Percentiles rank a stretch among this genome's conserved stretches.
These are phyloP conservation scores for Sesbania bispinosa DNA, from an alignment of 306 rosid species.

Conservation along the genomic window DNA sequence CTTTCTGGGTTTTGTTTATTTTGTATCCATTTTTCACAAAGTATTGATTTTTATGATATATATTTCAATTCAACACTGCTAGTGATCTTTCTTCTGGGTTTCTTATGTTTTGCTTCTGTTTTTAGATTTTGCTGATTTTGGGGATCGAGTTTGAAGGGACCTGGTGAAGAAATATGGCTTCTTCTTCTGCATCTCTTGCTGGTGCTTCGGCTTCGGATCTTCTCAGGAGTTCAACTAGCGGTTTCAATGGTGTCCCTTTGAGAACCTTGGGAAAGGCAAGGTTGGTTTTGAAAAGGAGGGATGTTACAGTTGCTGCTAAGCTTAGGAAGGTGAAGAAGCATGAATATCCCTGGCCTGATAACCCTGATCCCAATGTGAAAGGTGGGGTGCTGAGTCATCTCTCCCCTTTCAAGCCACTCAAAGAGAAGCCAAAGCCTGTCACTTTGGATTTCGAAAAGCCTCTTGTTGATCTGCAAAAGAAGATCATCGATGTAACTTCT, in stretches of 20 bases:
- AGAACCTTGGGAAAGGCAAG: constrained; percentile 56
- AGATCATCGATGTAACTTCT: constrained; percentile 67
- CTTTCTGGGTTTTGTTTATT: constrained; percentile 18
- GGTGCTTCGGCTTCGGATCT: constrained; percentile 77
- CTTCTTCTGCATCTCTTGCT: constrained; percentile 51
- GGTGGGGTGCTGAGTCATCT: constrained; percentile 74
- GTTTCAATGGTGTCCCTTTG: constrained; percentile 65
- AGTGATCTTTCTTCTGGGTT: constrained; percentile 17
- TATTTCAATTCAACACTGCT: neutral
- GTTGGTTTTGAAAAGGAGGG: constrained; percentile 50
- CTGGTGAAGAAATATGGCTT: constrained; percentile 57
- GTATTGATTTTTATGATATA: neutral
- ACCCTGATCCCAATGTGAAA: constrained; percentile 83
- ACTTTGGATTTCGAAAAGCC: constrained; percentile 82
- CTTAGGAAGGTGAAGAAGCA: constrained; percentile 70
- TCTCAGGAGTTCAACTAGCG: constrained; percentile 72
- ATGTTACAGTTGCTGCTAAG: constrained; percentile 55
- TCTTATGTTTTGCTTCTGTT: neutral
- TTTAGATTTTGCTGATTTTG: constrained; percentile 25
- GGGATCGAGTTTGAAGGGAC: constrained; percentile 40
- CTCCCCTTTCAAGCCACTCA: constrained; percentile 76
- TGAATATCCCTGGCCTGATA: constrained; percentile 84
- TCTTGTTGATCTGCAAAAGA: constrained; percentile 74
- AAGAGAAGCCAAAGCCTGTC: constrained; percentile 69
- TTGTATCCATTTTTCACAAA: neutral